These are phyloP conservation scores for Telopea speciosissima DNA, from an alignment of 177 flowering plant species.

Conservation along the genomic window DNA sequence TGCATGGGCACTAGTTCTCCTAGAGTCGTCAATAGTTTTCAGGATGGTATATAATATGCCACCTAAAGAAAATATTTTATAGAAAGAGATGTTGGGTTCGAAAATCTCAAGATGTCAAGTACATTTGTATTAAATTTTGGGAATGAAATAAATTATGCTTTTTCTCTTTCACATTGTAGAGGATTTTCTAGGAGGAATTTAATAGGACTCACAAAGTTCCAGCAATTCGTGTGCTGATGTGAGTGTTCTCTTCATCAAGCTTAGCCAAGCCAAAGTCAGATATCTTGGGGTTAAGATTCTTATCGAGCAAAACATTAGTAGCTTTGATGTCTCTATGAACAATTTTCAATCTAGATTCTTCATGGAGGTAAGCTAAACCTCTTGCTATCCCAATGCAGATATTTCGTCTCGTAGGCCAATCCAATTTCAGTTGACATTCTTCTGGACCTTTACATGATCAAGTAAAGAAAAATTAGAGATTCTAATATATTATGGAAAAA, in stretches of 20 bases:
- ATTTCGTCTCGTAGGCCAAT: conserved; percentile 60
- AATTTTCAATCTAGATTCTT: conserved; percentile 68
- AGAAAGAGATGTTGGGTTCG: no score
- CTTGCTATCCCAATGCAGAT: conserved; percentile 68
- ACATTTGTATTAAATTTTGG: no score
- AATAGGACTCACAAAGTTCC: conserved; percentile 57
- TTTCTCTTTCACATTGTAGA: no score
- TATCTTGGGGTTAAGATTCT: conserved; percentile 55
- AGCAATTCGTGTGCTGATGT: conserved; percentile 70
- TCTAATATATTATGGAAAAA: neutral
- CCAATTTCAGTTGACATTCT: conserved; percentile 30
- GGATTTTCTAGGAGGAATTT: neutral
- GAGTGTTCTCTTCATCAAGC: conserved; percentile 66
- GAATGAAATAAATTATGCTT: no score
- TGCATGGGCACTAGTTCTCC: no score
- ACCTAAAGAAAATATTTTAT: no score
- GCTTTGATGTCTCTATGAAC: conserved; percentile 81
- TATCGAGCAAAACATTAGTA: conserved; percentile 65
- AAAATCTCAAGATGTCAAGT: no score
- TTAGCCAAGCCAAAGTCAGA: conserved; percentile 83
- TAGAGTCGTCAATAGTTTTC: no score
- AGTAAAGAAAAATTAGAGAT: neutral
- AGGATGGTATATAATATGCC: no score
- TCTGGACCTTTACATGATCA: conserved; percentile 27
- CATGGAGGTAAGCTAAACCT: conserved; percentile 75